Evolutionary conservation across 805 yeast species (phyloP).

Genomic region (Candida yuanshanica): DNA sequence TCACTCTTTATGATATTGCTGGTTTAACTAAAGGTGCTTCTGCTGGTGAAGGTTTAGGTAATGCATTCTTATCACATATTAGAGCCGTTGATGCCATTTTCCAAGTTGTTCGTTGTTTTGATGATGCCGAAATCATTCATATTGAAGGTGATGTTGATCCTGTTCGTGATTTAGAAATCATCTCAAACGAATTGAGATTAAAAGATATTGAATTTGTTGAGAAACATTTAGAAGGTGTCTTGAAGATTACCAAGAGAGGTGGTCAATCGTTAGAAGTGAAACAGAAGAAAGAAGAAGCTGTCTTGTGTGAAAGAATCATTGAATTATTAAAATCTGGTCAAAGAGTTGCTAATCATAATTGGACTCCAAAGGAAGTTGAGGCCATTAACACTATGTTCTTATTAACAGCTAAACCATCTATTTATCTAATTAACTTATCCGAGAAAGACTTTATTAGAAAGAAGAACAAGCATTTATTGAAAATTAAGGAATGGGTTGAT

Average conservation of each 20-base stretch:
- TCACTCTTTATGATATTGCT: constrained; percentile 95
- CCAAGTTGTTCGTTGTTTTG: constrained; percentile 96
- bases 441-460: constrained; percentile 84
- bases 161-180: constrained; percentile 87
- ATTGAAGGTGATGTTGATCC: constrained; percentile 97
- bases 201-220: constrained; percentile 94
- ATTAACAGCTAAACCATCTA: constrained; percentile 92
- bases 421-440: constrained; percentile 84
- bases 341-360: constrained; percentile 79
- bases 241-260: constrained; percentile 78
- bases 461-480: constrained; percentile 79
- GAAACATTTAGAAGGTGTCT: constrained; percentile 73
- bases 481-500: constrained; percentile 89
- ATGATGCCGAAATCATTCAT: constrained; percentile 96
- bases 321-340: constrained; percentile 75
- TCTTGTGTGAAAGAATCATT: constrained; percentile 67
- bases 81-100: constrained; percentile 97
- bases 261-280: constrained; percentile 87
- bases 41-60: constrained; percentile 96
- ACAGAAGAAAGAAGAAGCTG: constrained; percentile 80
- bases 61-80: constrained; percentile 92
- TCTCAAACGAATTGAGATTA: constrained; percentile 84
- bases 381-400: constrained; percentile 78
- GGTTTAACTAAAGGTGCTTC: constrained; percentile 97
- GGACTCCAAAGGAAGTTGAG: constrained; percentile 92